A percentile compares a stretch with the other conserved stretches of the same genome.
phyloP scores from a whole-genome alignment of 768 basidiomycete genomes.

The Naematelia encephala region DNA sequence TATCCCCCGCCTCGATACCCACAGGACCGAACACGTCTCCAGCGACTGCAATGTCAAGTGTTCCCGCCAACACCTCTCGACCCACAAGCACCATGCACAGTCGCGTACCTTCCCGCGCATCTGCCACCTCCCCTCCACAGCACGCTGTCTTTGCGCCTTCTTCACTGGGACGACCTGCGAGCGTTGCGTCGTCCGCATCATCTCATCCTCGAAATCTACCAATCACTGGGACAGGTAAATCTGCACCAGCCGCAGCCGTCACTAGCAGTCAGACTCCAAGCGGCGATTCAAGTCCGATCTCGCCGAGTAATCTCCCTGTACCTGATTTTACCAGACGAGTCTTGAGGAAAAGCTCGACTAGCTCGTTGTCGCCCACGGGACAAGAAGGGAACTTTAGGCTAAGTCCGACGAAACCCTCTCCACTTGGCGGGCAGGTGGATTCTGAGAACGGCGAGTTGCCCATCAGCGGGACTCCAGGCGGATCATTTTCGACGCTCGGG shows the following conservation, averaged over 20 bases:
- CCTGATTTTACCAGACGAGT: background rate
- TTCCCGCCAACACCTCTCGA: background rate
- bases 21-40: background rate
- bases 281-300: background rate
- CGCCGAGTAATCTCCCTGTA: background rate
- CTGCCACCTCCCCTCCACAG: constrained; percentile 3
- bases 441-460: background rate
- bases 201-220: constrained; percentile 18
- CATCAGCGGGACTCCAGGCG: background rate
- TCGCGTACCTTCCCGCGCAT: constrained; percentile 4
- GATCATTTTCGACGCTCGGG: background rate
- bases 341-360: background rate
- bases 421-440: background rate
- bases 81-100: background rate
- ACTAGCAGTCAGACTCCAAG: constrained; percentile 5
- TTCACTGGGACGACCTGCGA: constrained; percentile 21
- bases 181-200: constrained; percentile 27
- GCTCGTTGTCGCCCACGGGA: background rate
- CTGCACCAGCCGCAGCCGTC: constrained; percentile 35
- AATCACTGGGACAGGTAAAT: background rate
- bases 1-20: background rate
- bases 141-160: constrained; percentile 18
- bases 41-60: background rate
- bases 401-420: background rate
- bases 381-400: background rate